Evolutionary conservation across 73 alveolate genomes (phyloP).

Genomic region (Symbiodinium natans): DNA sequence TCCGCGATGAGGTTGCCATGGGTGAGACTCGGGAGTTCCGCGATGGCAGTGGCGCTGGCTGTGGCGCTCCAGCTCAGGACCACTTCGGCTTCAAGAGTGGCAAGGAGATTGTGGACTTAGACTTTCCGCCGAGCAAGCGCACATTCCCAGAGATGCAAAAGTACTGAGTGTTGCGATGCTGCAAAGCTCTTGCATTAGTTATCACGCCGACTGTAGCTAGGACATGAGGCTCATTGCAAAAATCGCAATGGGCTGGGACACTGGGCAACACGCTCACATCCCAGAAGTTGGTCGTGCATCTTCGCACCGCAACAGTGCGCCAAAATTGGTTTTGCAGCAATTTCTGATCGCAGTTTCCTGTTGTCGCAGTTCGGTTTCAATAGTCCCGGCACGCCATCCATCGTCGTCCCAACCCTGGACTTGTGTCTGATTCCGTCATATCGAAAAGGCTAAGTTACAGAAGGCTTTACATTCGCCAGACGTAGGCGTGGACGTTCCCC

Average conservation of each 20-base stretch:
- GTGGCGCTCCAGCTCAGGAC: background rate
- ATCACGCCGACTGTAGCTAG: background rate
- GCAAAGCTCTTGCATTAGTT: too few species aligned
- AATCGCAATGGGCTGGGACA: background rate
- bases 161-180: background rate
- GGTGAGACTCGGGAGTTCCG: background rate
- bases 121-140: background rate
- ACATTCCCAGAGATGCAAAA: background rate
- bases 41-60: background rate
- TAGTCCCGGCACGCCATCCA: too few species aligned
- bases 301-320: background rate
- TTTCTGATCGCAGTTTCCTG: too few species aligned
- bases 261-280: slow-evolving; percentile 4
- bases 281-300: background rate
- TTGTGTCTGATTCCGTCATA: too few species aligned
- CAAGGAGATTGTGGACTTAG: background rate
- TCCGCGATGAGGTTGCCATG: background rate
- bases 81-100: background rate
- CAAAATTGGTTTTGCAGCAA: background rate
- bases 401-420: too few species aligned
- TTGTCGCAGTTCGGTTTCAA: too few species aligned
- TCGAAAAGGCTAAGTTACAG: too few species aligned
- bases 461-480: too few species aligned
- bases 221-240: background rate
- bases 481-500: too few species aligned